Percentiles rank a stretch among this genome's conserved stretches.
Evolutionary conservation across 129 eudicot genomes (phyloP).

Genomic region (Flaveria trinervia): DNA sequence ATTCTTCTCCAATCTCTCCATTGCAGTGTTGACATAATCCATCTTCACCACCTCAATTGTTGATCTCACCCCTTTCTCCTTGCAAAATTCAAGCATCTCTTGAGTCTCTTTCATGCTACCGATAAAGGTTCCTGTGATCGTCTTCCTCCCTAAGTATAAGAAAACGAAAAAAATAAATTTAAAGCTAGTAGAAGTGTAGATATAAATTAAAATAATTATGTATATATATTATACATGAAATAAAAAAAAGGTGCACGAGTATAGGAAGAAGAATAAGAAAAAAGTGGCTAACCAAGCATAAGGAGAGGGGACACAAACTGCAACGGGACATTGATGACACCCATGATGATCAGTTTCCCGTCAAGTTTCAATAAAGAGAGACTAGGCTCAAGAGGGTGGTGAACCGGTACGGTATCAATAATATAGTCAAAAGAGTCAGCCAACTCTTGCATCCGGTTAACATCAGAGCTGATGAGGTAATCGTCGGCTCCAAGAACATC

Average conservation of each 20-base stretch:
- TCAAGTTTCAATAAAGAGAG: conserved; percentile 74
- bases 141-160: conserved; percentile 68
- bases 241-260: background rate
- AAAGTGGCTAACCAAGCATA: conserved; percentile 71
- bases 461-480: conserved; percentile 80
- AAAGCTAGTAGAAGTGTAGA: background rate
- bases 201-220: background rate
- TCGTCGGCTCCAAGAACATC: conserved; percentile 89
- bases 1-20: conserved; percentile 86
- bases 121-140: conserved; percentile 84
- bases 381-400: conserved; percentile 85
- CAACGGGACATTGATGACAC: conserved; percentile 75
- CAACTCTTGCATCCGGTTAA: conserved; percentile 55
- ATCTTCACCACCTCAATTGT: conserved; percentile 78
- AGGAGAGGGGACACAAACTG: conserved; percentile 77
- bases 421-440: conserved; percentile 84
- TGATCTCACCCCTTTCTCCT: conserved; percentile 67
- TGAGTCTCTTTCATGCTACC: conserved; percentile 96
- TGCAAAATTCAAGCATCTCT: conserved; percentile 88
- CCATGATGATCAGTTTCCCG: conserved; percentile 82
- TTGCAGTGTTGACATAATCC: conserved; percentile 79
- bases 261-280: background rate
- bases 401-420: conserved; percentile 77
- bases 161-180: background rate
- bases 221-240: background rate